These are phyloP conservation scores for Cryptococcus sp. DNA, from an alignment of 1,284 basidiomycete species.

Conservation along the genomic window DNA sequence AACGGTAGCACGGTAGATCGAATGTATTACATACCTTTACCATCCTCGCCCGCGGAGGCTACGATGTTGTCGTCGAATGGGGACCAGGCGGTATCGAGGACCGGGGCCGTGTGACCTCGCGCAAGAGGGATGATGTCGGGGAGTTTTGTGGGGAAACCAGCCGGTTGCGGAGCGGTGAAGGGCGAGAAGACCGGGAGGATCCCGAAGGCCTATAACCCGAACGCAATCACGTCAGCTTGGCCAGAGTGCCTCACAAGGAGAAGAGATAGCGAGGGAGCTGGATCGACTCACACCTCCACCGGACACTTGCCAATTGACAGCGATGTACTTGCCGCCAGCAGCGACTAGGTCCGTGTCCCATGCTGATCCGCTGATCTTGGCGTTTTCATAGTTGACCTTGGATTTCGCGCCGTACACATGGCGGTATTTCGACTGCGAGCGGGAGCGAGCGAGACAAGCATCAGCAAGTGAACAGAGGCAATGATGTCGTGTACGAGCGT, in stretches of 20 bases:
- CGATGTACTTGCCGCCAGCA: constrained; percentile 64
- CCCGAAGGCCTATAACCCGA: constrained; percentile 67
- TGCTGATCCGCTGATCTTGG: constrained; percentile 83
- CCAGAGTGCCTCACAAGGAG: no score
- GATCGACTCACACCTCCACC: constrained; percentile 69
- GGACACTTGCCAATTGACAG: constrained; percentile 89
- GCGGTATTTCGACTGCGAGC: constrained; percentile 59
- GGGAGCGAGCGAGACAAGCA: not conserved
- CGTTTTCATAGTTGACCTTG: constrained; percentile 85
- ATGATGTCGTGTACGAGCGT: not conserved
- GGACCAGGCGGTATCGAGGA: constrained; percentile 95
- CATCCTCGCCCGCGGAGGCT: constrained; percentile 89
- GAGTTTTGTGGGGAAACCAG: constrained; percentile 71
- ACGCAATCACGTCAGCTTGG: no score
- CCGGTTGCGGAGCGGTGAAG: constrained; percentile 58
- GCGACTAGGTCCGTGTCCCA: constrained; percentile 96
- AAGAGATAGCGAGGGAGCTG: no score
- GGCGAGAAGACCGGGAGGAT: constrained; percentile 83
- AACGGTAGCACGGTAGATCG: not conserved
- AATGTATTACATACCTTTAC: constrained; percentile 59
- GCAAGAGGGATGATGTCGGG: constrained; percentile 92
- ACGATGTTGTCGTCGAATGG: constrained; percentile 90
- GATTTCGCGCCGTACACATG: constrained; percentile 86
- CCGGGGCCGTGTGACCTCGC: constrained; percentile 64
- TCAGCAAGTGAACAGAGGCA: not conserved